Conservation (phyloP, 345 rosid species). For the Gossypium raimondii region DNA sequence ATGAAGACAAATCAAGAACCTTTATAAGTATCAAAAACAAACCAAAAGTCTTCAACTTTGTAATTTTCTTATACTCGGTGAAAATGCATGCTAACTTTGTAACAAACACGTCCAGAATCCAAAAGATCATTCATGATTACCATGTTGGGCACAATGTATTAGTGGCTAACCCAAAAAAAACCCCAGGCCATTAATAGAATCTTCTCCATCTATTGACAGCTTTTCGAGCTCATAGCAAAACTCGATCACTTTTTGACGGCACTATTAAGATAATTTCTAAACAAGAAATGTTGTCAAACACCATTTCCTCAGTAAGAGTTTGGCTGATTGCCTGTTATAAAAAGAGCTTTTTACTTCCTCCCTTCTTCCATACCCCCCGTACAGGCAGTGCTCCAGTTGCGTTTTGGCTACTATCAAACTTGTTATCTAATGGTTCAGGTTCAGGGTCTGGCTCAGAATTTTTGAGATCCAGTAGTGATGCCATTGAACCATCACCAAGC, state of each 20-base stretch:
- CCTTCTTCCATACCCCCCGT: slow-evolving; percentile 74
- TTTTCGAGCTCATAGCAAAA: neutral
- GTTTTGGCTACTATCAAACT: slow-evolving; percentile 27
- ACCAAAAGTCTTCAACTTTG: neutral
- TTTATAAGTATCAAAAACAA: neutral
- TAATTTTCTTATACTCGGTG: neutral
- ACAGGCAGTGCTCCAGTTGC: slow-evolving; percentile 38
- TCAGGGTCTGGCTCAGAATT: slow-evolving; percentile 42
- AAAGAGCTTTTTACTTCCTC: slow-evolving; percentile 63
- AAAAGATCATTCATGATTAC: too few species aligned
- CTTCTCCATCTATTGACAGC: neutral
- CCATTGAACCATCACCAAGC: slow-evolving; percentile 75
- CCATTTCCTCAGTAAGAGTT: neutral
- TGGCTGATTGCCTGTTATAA: slow-evolving; percentile 14
- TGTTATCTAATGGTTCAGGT: slow-evolving; percentile 25
- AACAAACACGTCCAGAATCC: neutral
- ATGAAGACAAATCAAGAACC: neutral
- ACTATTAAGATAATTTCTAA: neutral
- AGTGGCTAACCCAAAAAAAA: neutral
- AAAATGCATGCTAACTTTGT: neutral
- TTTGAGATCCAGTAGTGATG: slow-evolving; percentile 48
- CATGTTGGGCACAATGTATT: neutral
- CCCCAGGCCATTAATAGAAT: neutral
- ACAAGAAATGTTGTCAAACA: neutral
- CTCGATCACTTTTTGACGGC: neutral